Evolutionary conservation across 2,329 filamentous ascomycete genomes (phyloP), one percentile per base, ranked within the genome.

Genomic region (Arthrobotrys iridis): DNA sequence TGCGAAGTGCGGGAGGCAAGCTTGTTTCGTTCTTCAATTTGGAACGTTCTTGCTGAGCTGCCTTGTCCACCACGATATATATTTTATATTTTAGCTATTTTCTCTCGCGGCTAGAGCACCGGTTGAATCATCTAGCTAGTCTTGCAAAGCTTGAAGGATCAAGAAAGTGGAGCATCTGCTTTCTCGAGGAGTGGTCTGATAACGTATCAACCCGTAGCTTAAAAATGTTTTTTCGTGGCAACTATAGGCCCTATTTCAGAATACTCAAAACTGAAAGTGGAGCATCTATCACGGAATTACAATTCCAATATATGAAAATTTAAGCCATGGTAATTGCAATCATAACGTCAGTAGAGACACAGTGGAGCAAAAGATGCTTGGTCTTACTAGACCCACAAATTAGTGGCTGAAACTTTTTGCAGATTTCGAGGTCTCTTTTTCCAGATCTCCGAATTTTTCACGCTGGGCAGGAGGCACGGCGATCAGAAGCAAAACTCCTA

Each of bases 1-100:
- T 60, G 52, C 52, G 55, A 68, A 43, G 48, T 50, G 64, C 52
- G 64, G 64, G 50, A 37, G 18, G 22, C 20, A 68, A 68, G 58
- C 11, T 43, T 60, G 28, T 48, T 60, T 68, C 26, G 10, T 55
- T n/a, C 18, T 18, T 37, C 37, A 55, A 37, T 30, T 55, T 24
- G 50, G 30, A 55, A 52, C 30, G 11, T 8, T 5, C 28, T 5
- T 33, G 28, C 4, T 10, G 4, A 33, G 50, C 18, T 37, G n/a
- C 66, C 48, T 48, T 37, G 43, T 33, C 41, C 48, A 63, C 35
- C 40, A 18, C 43, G 24, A 35, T n/a, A 20, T 55, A 35, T n/a
- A 20, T 55, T 55, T 55, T 70, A 45, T 46, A 45, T 20, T 22
- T 24, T 37, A 24, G 30, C 15, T 24, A 26, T 26, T 20, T 46